Evolutionary conservation across 345 rosid species (phyloP), one percentile per base, ranked within the genome.

Genomic region (Eucalyptus sideroxylon): DNA sequence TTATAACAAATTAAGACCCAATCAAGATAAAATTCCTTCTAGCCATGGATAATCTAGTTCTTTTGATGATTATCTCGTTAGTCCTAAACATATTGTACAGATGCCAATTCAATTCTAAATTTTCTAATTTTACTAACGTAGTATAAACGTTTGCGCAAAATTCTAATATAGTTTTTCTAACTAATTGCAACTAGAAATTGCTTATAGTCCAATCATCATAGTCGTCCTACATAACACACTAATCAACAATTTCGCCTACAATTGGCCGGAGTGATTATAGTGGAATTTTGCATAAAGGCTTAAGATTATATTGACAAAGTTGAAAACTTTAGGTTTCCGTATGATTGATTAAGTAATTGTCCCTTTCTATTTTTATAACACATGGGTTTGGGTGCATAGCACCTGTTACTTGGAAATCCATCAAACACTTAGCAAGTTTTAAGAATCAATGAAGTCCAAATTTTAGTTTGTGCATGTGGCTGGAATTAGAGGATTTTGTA

Each of bases 171-270:
- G 12, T 56, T 0, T 23, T 55, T 56, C 0, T 56, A 0, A 0
- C 3, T 0, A 56, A 56, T 23, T 56, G 6, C 5, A 0, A 4
- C 0, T 53, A 0, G 2, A 19, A 53, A 53, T 53, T 17, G 56
- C 0, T 7, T 0, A 7, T 53, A 3, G 62, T 56, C 27, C 12
- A 56, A 56, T 56, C 26, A 9, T 56, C 27, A 0, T 0, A 10
- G 1, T 10, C 0, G 0, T 23, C 12, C 62, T 2, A 23, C 1
- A 0, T 56, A 24, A 56, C 6, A 56, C 0, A 0, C 13, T 2
- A 4, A 56, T 56, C 5, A 9, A 24, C 12, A 24, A 56, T 56
- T 56, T 56, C 0, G 0, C 62, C 0, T 21, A 56, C 6, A 0
- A 56, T 56, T 9, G 27, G 27, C 27, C 0, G 0, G 3, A 21